These are phyloP conservation scores for Talaromyces sp. DNA, from an alignment of 2,329 filamentous ascomycete species.

Conservation along the genomic window DNA sequence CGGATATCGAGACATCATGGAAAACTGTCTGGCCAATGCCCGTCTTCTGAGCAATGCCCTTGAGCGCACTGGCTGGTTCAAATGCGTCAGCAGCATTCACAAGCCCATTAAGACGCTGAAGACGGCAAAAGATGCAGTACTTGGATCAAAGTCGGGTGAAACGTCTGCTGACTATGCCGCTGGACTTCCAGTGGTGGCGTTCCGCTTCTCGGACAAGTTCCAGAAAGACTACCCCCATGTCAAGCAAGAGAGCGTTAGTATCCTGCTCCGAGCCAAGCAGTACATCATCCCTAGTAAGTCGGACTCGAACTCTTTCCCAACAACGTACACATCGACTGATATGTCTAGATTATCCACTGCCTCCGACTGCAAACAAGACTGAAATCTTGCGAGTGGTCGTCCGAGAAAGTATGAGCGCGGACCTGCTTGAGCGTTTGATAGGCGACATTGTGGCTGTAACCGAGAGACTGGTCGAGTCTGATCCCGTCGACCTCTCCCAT, in stretches of 20 bases:
- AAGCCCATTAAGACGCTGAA: slow-evolving; percentile 46
- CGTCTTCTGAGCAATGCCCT: slow-evolving; percentile 58
- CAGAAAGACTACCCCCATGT: slow-evolving; percentile 56
- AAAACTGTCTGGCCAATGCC: slow-evolving; percentile 62
- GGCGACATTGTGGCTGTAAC: slow-evolving; percentile 57
- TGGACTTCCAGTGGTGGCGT: slow-evolving; percentile 64
- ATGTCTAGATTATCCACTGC: slow-evolving; percentile 55
- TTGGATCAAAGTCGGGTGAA: slow-evolving; percentile 36
- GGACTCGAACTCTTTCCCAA: neutral
- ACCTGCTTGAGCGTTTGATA: slow-evolving; percentile 59
- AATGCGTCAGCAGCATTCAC: slow-evolving; percentile 61
- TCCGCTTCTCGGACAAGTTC: slow-evolving; percentile 58
- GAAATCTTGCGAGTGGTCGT: slow-evolving; percentile 66
- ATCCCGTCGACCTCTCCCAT: slow-evolving; percentile 47
- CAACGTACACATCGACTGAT: neutral
- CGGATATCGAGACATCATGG: slow-evolving; percentile 59
- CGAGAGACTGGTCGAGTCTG: slow-evolving; percentile 53
- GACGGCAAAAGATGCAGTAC: slow-evolving; percentile 36
- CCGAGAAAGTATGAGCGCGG: slow-evolving; percentile 63
- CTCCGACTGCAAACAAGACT: slow-evolving; percentile 55
- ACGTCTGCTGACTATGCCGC: slow-evolving; percentile 58
- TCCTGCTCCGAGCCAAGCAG: slow-evolving; percentile 59
- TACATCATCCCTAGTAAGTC: slow-evolving; percentile 62
- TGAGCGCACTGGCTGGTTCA: slow-evolving; percentile 63
- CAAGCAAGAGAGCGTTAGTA: slow-evolving; percentile 59